These are phyloP conservation scores for Edaphochlamys debaryana DNA, from an alignment of 139 green algal species.

Conservation along the genomic window DNA sequence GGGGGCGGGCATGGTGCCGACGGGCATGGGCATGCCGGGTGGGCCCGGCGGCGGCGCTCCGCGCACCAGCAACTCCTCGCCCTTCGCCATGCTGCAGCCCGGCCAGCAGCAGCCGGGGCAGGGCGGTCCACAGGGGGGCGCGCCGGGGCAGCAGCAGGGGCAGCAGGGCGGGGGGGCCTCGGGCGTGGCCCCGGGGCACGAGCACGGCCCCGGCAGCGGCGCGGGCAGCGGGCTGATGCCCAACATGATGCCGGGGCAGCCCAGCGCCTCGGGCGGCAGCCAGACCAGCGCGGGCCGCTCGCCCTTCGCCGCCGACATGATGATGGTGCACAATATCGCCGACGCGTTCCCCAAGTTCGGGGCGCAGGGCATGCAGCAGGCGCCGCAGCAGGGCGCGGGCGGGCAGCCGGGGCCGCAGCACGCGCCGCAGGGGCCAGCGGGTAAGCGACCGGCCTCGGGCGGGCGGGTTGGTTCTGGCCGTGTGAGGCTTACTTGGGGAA, in stretches of 20 bases:
- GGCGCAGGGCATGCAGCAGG: background rate
- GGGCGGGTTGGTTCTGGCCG: too few species aligned
- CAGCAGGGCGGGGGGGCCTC: background rate
- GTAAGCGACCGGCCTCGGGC: too few species aligned
- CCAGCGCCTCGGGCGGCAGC: conserved; percentile 1
- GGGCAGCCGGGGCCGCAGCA: background rate
- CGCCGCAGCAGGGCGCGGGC: background rate
- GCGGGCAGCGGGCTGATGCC: background rate
- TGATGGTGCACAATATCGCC: conserved; percentile 12
- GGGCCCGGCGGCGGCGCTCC: background rate
- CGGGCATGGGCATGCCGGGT: background rate
- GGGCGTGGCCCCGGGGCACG: background rate
- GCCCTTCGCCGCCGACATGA: conserved; percentile 10
- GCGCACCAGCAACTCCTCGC: conserved; percentile 42
- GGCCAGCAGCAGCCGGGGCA: background rate
- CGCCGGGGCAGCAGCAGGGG: background rate
- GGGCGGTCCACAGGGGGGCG: too few species aligned
- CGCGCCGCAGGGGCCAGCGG: background rate
- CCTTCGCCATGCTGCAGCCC: conserved; percentile 14
- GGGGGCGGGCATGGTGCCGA: background rate
- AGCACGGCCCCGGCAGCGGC: background rate
- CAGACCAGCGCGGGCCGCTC: background rate
- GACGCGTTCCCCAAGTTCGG: conserved; percentile 33
- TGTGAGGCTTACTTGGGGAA: too few species aligned
- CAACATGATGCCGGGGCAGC: background rate